phyloP scores from a whole-genome alignment of 2,329 filamentous ascomycete species.

The Pseudogymnoascus sp. region DNA sequence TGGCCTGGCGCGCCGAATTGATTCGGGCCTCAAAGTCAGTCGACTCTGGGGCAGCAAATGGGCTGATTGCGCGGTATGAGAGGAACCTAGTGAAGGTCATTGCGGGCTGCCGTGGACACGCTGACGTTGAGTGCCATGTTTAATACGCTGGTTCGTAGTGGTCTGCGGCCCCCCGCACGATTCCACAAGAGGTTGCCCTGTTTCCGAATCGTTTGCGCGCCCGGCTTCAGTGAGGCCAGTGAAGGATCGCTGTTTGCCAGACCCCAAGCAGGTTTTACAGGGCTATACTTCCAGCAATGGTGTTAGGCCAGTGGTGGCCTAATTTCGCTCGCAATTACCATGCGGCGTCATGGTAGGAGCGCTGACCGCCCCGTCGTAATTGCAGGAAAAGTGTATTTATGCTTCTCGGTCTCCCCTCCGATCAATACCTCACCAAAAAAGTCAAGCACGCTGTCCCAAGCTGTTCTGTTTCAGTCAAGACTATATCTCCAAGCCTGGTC shows the following conservation, averaged over 20 bases:
- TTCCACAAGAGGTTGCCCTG: conserved; percentile 5
- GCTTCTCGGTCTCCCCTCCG: conserved; percentile 4
- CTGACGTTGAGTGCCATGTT: conserved; percentile 1
- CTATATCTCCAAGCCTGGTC: not conserved
- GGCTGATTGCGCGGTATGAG: not conserved
- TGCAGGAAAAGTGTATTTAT: conserved; percentile 6
- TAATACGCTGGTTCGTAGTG: conserved; percentile 5
- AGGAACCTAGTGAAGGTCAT: conserved; percentile 1
- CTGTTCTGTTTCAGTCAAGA: not conserved
- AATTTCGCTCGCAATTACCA: conserved; percentile 5
- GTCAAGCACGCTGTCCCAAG: not conserved
- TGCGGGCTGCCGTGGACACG: not conserved
- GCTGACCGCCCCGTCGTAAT: not conserved
- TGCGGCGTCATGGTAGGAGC: conserved; percentile 3
- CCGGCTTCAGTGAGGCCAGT: conserved; percentile 7
- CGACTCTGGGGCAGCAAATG: conserved; percentile 3
- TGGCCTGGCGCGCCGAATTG: not conserved
- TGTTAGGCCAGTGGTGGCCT: conserved; percentile 4
- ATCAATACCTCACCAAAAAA: not conserved
- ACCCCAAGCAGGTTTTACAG: conserved; percentile 7
- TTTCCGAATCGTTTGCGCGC: not conserved
- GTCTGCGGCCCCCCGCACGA: not conserved
- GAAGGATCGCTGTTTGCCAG: conserved; percentile 3
- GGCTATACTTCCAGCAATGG: not conserved
- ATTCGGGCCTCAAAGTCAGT: conserved; percentile 4